Percentiles rank a stretch among this genome's conserved stretches.
phyloP scores from a whole-genome alignment of 805 yeast species.

The Wilhelminamyces savonicus region DNA sequence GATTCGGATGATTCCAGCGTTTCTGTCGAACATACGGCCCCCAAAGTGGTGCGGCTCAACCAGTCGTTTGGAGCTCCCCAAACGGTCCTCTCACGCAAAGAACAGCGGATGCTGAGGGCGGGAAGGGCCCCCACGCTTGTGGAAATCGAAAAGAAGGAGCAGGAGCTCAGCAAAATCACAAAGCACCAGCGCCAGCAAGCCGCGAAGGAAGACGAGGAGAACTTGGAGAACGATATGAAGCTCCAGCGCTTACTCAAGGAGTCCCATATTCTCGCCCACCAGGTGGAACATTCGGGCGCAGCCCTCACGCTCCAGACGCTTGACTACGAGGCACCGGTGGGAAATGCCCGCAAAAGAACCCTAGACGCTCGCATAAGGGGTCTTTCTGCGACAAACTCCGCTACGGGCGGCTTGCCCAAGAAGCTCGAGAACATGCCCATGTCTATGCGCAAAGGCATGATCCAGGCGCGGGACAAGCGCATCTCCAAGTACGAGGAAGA shows the following conservation, averaged over 20 bases:
- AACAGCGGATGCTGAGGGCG: slow-evolving; percentile 46
- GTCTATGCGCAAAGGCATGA: slow-evolving; percentile 81
- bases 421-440: slow-evolving; percentile 80
- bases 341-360: slow-evolving; percentile 63
- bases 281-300: slow-evolving; percentile 53
- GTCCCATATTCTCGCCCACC: slow-evolving; percentile 55
- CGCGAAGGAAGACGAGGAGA: slow-evolving; percentile 39
- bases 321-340: slow-evolving; percentile 57
- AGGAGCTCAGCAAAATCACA: slow-evolving; percentile 17
- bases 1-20: background rate
- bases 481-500: slow-evolving; percentile 59
- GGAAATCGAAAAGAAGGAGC: slow-evolving; percentile 21
- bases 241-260: slow-evolving; percentile 64
- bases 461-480: slow-evolving; percentile 47
- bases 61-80: slow-evolving; percentile 23
- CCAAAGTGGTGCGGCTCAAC: slow-evolving; percentile 44
- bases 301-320: slow-evolving; percentile 58
- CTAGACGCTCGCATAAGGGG: slow-evolving; percentile 51
- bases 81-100: slow-evolving; percentile 35
- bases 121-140: slow-evolving; percentile 55
- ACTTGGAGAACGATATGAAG: slow-evolving; percentile 65
- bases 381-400: slow-evolving; percentile 35
- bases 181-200: slow-evolving; percentile 29
- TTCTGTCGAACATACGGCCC: slow-evolving; percentile 11
- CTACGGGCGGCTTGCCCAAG: slow-evolving; percentile 36